phyloP scores from a whole-genome alignment of 2,329 filamentous ascomycete genomes.

The Boeremia exigua region DNA sequence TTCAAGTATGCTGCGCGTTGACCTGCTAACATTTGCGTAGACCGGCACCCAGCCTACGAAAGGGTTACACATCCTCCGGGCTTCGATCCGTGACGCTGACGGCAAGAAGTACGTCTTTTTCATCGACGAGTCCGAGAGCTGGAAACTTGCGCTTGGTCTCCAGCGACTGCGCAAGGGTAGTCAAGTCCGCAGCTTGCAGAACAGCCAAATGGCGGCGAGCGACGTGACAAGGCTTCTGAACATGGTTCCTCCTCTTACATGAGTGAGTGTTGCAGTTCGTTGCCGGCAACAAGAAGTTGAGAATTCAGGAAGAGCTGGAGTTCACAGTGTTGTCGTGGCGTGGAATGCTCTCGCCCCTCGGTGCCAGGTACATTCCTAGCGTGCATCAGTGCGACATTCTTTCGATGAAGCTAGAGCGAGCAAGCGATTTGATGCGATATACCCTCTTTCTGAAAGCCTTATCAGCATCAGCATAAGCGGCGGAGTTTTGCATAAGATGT shows the following conservation, averaged over 20 bases:
- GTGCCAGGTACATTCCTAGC: slow-evolving; percentile 3
- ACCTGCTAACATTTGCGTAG: slow-evolving; percentile 31
- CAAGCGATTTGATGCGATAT: slow-evolving; percentile 18
- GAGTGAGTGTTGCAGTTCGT: not conserved
- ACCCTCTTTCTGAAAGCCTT: slow-evolving; percentile 16
- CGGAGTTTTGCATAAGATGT: slow-evolving; percentile 17
- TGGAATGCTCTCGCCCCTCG: not conserved
- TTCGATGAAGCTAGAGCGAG: not conserved
- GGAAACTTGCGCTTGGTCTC: slow-evolving; percentile 67
- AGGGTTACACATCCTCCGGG: slow-evolving; percentile 61
- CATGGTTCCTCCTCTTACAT: slow-evolving; percentile 32
- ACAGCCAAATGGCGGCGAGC: slow-evolving; percentile 58
- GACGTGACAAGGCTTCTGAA: slow-evolving; percentile 51
- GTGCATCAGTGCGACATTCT: slow-evolving; percentile 2
- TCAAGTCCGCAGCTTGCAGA: slow-evolving; percentile 61
- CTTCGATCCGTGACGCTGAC: slow-evolving; percentile 64
- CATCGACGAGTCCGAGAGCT: slow-evolving; percentile 63
- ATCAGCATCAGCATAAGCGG: slow-evolving; percentile 20
- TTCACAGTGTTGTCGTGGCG: not conserved
- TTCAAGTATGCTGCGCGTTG: slow-evolving; percentile 1
- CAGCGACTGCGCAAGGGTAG: slow-evolving; percentile 62
- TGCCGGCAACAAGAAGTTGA: not conserved
- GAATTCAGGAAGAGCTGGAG: not conserved
- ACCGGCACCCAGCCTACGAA: slow-evolving; percentile 54
- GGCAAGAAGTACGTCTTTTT: slow-evolving; percentile 68